Percentiles rank a stretch among this genome's conserved stretches.
Conservation (phyloP, 495 filamentous ascomycete species). For the Pyronema domesticum region DNA sequence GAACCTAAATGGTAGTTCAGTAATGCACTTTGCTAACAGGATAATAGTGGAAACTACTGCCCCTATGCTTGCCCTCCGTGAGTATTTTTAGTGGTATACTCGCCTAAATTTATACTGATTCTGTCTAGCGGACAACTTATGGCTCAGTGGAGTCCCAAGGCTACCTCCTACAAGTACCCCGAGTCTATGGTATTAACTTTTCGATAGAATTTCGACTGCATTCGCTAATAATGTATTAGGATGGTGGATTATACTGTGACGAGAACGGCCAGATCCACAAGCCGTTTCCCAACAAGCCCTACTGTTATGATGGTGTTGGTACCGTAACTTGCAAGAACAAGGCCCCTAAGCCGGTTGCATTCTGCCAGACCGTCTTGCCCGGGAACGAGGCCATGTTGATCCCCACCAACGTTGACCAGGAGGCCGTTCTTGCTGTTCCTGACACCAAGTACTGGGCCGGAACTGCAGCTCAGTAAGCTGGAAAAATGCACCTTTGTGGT, state of each 20-base stretch:
- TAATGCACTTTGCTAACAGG: conserved; percentile 2
- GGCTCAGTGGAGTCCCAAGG: conserved; percentile 60
- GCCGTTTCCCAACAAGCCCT: conserved; percentile 49
- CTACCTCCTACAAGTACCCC: conserved; percentile 49
- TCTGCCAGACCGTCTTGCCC: conserved; percentile 70
- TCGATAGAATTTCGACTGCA: too few relatives aligned
- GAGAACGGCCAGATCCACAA: conserved; percentile 47
- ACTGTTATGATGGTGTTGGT: conserved; percentile 57
- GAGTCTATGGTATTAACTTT: conserved; percentile 46
- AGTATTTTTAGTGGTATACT: not conserved
- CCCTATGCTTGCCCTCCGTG: conserved; percentile 55
- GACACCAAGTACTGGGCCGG: conserved; percentile 50
- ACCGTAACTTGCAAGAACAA: conserved; percentile 45
- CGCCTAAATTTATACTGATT: not conserved
- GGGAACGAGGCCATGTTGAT: conserved; percentile 85
- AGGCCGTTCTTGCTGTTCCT: conserved; percentile 50
- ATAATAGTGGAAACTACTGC: conserved; percentile 41
- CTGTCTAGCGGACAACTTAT: conserved; percentile 42
- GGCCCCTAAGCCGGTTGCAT: conserved; percentile 41
- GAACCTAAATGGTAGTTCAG: not conserved
- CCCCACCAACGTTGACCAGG: conserved; percentile 43
- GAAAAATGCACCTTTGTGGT: conserved; percentile 1
- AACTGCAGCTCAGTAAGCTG: conserved; percentile 54
- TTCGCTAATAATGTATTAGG: conserved; percentile 28
- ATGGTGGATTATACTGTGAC: conserved; percentile 63